Evolutionary conservation across 129 eudicot species (phyloP).

Genomic region (Pulicaria dysenterica): DNA sequence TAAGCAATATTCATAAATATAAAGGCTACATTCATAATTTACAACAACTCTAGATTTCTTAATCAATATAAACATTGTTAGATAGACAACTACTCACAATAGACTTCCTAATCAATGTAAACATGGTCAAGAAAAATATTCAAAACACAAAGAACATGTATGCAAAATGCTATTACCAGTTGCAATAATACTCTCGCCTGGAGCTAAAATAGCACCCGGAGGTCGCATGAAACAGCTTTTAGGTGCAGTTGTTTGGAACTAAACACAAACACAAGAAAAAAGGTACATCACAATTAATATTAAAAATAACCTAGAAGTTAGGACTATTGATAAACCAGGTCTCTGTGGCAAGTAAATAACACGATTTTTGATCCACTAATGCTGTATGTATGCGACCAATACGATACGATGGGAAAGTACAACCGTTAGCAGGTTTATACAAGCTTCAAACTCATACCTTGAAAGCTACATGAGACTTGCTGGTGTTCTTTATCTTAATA

Average conservation of each 20-base stretch:
- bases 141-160: neutral
- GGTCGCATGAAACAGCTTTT: constrained; percentile 99
- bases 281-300: neutral
- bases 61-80: neutral
- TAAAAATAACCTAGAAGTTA: neutral
- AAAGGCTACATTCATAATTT: constrained; percentile 3
- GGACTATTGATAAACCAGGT: neutral
- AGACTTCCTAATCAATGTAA: neutral
- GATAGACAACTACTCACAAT: neutral
- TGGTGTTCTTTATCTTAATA: constrained; percentile 77
- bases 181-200: constrained; percentile 79
- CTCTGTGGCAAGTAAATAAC: neutral
- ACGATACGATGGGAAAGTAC: neutral
- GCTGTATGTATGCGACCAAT: too few species aligned
- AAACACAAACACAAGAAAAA: neutral
- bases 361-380: too few species aligned
- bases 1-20: constrained; percentile 9
- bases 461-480: constrained; percentile 95
- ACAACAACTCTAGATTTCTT: neutral
- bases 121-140: neutral
- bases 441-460: constrained; percentile 50
- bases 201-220: constrained; percentile 86
- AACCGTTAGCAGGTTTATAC: neutral
- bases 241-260: constrained; percentile 98
- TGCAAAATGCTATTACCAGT: constrained; percentile 53